Conservation (phyloP, 176 grass and related monocot species). For the Oryza rufipogon region DNA sequence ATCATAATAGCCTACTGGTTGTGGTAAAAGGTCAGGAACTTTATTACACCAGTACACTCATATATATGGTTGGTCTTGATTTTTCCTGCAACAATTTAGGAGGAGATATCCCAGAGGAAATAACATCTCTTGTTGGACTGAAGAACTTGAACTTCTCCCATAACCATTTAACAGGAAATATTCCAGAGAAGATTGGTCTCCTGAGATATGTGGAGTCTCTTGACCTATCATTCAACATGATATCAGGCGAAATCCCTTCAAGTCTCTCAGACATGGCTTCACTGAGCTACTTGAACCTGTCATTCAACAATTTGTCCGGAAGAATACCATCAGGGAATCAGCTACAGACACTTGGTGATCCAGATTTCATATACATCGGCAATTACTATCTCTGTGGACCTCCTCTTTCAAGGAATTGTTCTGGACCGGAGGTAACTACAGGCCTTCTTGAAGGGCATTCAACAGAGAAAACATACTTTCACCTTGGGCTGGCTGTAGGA, state of each 20-base stretch:
- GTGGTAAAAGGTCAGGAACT: conserved; percentile 28
- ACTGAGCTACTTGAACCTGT: conserved; percentile 15
- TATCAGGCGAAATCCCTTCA: conserved; percentile 39
- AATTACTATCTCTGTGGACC: conserved; percentile 39
- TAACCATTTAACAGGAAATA: conserved; percentile 33
- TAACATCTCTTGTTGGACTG: not conserved
- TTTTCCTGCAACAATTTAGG: conserved; percentile 40
- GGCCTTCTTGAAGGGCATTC: not conserved
- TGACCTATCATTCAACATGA: conserved; percentile 40
- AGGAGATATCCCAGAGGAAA: conserved; percentile 37
- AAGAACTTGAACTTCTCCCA: conserved; percentile 37
- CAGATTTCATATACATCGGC: conserved; percentile 3
- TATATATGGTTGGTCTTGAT: conserved; percentile 29
- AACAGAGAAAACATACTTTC: not conserved
- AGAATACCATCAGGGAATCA: conserved; percentile 33
- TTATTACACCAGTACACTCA: not conserved
- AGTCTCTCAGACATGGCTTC: not conserved
- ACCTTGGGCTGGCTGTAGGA: conserved; percentile 24
- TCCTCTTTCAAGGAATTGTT: conserved; percentile 34
- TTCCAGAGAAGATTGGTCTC: conserved; percentile 37
- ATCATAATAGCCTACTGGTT: not conserved
- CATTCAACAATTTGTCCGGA: conserved; percentile 53
- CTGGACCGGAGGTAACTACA: not conserved
- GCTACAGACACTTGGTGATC: conserved; percentile 7
- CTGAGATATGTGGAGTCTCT: conserved; percentile 36